A percentile compares a stretch with the other conserved stretches of the same genome.
Evolutionary conservation across 768 basidiomycete genomes (phyloP).

Genomic region (Leccinum arenicola): DNA sequence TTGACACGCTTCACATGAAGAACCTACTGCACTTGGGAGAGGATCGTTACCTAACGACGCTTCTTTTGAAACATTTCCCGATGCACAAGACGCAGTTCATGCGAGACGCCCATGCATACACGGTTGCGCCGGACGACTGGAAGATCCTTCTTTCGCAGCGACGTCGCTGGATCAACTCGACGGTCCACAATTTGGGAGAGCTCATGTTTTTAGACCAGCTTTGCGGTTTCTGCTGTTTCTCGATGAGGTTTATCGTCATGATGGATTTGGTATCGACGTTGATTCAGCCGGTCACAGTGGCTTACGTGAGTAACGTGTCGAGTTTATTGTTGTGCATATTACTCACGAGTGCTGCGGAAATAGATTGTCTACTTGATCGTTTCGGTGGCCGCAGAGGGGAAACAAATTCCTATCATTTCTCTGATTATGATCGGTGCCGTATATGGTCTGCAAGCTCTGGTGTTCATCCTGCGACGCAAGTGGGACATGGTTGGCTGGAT

Average conservation of each 20-base stretch:
- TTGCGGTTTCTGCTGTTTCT: constrained; percentile 98
- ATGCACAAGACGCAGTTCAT: constrained; percentile 93
- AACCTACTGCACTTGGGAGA: constrained; percentile 96
- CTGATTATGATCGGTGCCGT: constrained; percentile 92
- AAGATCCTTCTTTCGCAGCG: constrained; percentile 91
- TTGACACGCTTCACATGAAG: constrained; percentile 98
- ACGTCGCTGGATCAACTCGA: constrained; percentile 99
- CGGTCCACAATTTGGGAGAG: constrained; percentile 94
- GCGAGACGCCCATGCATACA: constrained; percentile 90
- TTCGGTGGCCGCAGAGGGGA: constrained; percentile 62
- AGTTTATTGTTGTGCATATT: background rate
- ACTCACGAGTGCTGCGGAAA: constrained; percentile 7
- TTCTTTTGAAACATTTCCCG: constrained; percentile 95
- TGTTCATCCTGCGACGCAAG: constrained; percentile 89
- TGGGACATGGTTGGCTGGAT: constrained; percentile 99
- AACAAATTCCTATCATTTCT: constrained; percentile 74
- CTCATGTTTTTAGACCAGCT: constrained; percentile 87
- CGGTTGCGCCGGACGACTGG: constrained; percentile 96
- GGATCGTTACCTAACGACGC: constrained; percentile 97
- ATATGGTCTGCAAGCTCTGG: constrained; percentile 90
- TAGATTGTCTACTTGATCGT: constrained; percentile 89
- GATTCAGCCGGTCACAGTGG: constrained; percentile 82
- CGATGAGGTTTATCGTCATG: constrained; percentile 98
- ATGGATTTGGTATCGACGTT: constrained; percentile 90
- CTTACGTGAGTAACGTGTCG: constrained; percentile 61